These are phyloP conservation scores for Colletotrichum graminicola DNA, from an alignment of 2,329 filamentous ascomycete genomes.

Conservation along the genomic window DNA sequence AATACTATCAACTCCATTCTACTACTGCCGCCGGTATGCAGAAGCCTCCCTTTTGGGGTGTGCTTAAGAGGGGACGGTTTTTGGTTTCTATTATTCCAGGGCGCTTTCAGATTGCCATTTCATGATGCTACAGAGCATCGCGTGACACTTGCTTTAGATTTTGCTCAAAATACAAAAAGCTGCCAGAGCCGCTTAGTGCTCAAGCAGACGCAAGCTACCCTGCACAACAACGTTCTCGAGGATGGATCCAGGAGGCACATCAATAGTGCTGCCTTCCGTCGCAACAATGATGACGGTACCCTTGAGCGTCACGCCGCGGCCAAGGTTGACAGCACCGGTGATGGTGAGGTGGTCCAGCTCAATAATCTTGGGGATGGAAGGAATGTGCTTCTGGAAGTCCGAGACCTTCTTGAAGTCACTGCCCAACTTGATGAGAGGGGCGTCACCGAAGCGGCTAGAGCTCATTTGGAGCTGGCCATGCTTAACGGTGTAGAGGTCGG, in stretches of 20 bases:
- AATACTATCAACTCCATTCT: conserved; percentile 36
- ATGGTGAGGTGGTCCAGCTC: conserved; percentile 97
- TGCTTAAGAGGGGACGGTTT: conserved; percentile 1
- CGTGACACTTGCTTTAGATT: conserved; percentile 17
- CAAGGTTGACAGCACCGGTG: conserved; percentile 96
- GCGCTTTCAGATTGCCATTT: conserved; percentile 27
- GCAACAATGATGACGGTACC: conserved; percentile 99
- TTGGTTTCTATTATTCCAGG: conserved; percentile 31
- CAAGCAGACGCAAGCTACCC: conserved; percentile 84
- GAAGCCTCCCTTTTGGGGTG: conserved; percentile 14
- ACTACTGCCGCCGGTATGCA: conserved; percentile 25
- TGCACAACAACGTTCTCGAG: conserved; percentile 99
- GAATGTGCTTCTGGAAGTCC: conserved; percentile 90
- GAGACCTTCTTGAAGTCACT: conserved; percentile 99
- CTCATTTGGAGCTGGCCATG: conserved; percentile 98
- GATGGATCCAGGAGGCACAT: conserved; percentile 95
- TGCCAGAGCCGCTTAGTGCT: conserved; percentile 63
- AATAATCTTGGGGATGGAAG: conserved; percentile 89
- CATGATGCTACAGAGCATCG: conserved; percentile 24
- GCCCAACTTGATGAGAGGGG: conserved; percentile 98
- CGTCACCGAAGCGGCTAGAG: conserved; percentile 94
- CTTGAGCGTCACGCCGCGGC: conserved; percentile 95
- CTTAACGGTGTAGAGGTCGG: conserved; percentile 97
- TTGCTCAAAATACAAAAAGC: conserved; percentile 38
- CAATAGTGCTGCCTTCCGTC: conserved; percentile 97